phyloP scores from a whole-genome alignment of 2,329 filamentous ascomycete species.

The Calonectria pseudoturangicola region DNA sequence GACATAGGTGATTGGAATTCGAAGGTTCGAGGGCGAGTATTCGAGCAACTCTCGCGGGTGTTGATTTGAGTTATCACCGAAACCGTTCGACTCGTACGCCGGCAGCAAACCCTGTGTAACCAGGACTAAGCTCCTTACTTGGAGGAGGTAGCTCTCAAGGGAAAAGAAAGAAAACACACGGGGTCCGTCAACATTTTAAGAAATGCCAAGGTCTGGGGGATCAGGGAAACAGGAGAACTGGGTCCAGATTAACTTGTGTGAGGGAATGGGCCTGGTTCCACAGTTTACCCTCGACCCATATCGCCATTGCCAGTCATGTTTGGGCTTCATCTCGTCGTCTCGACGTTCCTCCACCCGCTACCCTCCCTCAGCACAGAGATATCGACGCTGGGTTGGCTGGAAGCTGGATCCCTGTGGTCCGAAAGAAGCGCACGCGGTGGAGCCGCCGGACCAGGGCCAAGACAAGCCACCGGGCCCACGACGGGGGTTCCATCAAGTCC shows the following conservation, averaged over 20 bases:
- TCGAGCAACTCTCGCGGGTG: constrained; percentile 4
- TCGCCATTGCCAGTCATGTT: constrained; percentile 30
- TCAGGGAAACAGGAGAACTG: constrained; percentile 48
- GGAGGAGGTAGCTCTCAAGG: neutral
- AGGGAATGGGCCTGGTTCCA: constrained; percentile 46
- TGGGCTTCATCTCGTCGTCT: constrained; percentile 22
- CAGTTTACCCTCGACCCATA: constrained; percentile 27
- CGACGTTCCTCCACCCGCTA: constrained; percentile 27
- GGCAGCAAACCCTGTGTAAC: constrained; percentile 8
- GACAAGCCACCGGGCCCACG: constrained; percentile 46
- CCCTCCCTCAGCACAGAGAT: constrained; percentile 28
- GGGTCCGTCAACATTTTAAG: constrained; percentile 51
- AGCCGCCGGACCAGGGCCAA: constrained; percentile 50
- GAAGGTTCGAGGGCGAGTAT: constrained; percentile 14
- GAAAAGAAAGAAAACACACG: constrained; percentile 39
- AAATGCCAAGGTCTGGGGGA: constrained; percentile 45
- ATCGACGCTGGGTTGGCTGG: constrained; percentile 33
- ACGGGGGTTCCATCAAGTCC: constrained; percentile 36
- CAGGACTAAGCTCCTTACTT: constrained; percentile 17
- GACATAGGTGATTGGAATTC: constrained; percentile 42
- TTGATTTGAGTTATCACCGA: constrained; percentile 6
- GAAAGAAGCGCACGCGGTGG: constrained; percentile 45
- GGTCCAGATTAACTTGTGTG: constrained; percentile 51
- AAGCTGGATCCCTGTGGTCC: constrained; percentile 36
- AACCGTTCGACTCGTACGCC: neutral